A percentile compares a stretch with the other conserved stretches of the same genome.
Conservation (phyloP, 75 land plant genomes). For the Larix kaempferi region DNA sequence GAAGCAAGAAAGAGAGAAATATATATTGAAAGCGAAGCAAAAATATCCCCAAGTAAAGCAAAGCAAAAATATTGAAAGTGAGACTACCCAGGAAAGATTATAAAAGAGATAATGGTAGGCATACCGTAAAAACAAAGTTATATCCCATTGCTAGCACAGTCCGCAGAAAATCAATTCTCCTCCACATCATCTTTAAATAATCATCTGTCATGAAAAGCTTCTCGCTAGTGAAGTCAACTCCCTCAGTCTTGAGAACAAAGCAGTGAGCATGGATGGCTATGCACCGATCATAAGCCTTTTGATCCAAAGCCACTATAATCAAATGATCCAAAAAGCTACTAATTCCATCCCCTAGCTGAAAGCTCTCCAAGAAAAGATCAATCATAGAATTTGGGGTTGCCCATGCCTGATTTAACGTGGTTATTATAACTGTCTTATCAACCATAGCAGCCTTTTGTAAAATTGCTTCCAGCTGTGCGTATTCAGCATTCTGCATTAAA, state of each 20-base stretch:
- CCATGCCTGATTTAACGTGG: conserved; percentile 47
- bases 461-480: not conserved
- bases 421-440: conserved; percentile 39
- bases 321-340: conserved; percentile 28
- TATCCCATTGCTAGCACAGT: conserved; percentile 6
- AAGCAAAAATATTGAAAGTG: no score
- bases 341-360: conserved; percentile 30
- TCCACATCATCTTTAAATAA: conserved; percentile 92
- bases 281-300: conserved; percentile 13
- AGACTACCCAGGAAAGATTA: no score
- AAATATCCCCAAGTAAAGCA: no score
- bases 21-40: no score
- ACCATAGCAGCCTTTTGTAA: conserved; percentile 12
- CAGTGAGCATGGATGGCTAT: conserved; percentile 10
- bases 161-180: conserved; percentile 42
- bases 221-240: conserved; percentile 12
- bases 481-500: not conserved
- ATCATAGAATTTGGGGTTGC: conserved; percentile 34
- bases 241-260: conserved; percentile 8
- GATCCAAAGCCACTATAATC: conserved; percentile 34
- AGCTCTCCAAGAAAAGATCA: conserved; percentile 46
- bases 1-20: no score
- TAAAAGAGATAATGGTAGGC: not conserved
- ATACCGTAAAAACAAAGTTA: conserved; percentile 13
- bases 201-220: conserved; percentile 30